Evolutionary conservation across 2,329 filamentous ascomycete genomes (phyloP), one percentile per base, ranked within the genome.

Genomic region (Nannizzia gypsea): DNA sequence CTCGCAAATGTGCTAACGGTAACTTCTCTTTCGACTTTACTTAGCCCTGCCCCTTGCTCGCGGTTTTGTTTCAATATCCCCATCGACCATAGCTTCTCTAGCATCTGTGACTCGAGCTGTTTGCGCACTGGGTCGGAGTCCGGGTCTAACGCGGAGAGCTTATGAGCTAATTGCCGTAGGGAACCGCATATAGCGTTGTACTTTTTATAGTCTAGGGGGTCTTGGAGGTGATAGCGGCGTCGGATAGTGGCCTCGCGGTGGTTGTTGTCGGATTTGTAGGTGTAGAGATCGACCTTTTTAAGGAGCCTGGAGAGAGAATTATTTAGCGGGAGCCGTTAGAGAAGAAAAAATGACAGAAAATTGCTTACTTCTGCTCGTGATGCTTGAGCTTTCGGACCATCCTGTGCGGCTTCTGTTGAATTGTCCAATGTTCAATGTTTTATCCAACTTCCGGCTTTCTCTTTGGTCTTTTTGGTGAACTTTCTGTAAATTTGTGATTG

Each of bases 351-450:
- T 13, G 9, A 24, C 11, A 38, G 3, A 11, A 4, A 11, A 13
- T 24, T 55, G 68, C 68, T 57, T 65, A 78, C 81, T 93, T 95
- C 73, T 93, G 85, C 84, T 99, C 93, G 77, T 96, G 92, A 76
- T 95, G 84, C 77, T 96, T 97, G 71, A 99, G 84, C 79, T 95
- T 90, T 68, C 93, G 87, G 67, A 95, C 90, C 93, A 97, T 97
- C 48, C 54, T 63, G 31, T 3, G 2, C 13, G 9, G 3, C 31
- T 36, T 36, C 9, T 36, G 13, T 36, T 11, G 31, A 36, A 1
- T 17, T 28, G 28, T 26, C 20, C 22, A 38, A 56, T 31, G 6
- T 46, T 24, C 20, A 1, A n/a, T n/a, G n/a, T n/a, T n/a, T 13
- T n/a, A 13, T 13, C 13, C 42, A 24, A 22, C 20, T 24, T 46